Evolutionary conservation across 495 filamentous ascomycete genomes (phyloP), one percentile per base, ranked within the genome.

Genomic region (Trichoderma erinaceum): DNA sequence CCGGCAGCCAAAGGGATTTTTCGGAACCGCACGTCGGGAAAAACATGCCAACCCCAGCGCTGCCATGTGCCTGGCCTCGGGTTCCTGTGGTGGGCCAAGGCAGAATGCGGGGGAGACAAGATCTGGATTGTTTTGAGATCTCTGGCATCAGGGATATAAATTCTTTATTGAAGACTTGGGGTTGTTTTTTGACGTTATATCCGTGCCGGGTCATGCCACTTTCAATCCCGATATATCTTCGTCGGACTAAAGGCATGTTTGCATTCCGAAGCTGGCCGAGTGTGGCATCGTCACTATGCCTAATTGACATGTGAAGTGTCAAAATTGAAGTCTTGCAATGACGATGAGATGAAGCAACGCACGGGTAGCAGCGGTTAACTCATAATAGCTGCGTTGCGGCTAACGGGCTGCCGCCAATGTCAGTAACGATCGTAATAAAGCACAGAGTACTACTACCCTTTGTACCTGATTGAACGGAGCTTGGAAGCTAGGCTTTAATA

Each of bases 1-100:
- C 56, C 56, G 56, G 56, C 56, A 27, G 13, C 56, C 56, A 61
- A 61, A 61, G 56, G 56, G 56, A 61, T 35, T 61, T 61, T 61
- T 61, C 56, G 56, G 56, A 61, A 61, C 56, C 56, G 27, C 27
- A 13, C 8, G 50, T 61, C 56, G 56, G 56, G 56, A 61, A 29
- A 29, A 29, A 32, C 13, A 32, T 58, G n/a, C n/a, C 50, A 18
- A 15, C 56, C 23, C 56, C 56, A 61, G 56, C 56, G 11, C 25
- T 61, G 8, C 56, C 56, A 61, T 61, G 56, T 61, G 56, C 56
- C 25, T 61, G 44, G 44, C 35, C 44, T 48, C 44, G 44, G 44
- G 44, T 11, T 48, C 4, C 44, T 38, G n/a, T 48, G 44, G 56
- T 61, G 56, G 56, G 56, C 56, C 56, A 32, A 7, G 16, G 25